phyloP scores from a whole-genome alignment of 1,284 basidiomycete species.

The Heterobasidion parviporum region DNA sequence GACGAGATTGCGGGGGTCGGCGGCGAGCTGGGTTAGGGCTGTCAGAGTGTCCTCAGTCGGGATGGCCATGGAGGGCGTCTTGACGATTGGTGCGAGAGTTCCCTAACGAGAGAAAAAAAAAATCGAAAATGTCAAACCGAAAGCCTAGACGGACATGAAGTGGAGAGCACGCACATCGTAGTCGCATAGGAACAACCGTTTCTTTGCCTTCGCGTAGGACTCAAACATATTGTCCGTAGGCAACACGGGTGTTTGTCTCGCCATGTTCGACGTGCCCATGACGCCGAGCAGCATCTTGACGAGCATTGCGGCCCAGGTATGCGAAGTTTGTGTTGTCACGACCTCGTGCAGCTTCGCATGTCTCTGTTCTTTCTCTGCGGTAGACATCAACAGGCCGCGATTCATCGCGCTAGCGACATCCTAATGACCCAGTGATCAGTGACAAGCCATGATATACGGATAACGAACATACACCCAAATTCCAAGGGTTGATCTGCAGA shows the following conservation, averaged over 20 bases:
- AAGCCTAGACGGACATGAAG: neutral
- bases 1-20: conserved; percentile 84
- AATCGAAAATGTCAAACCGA: neutral
- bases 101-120: conserved; percentile 42
- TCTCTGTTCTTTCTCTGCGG: conserved; percentile 69
- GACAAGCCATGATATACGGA: neutral
- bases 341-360: conserved; percentile 77
- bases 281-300: conserved; percentile 85
- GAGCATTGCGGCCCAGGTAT: conserved; percentile 92
- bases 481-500: conserved; percentile 85
- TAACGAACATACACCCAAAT: conserved; percentile 56
- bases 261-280: conserved; percentile 75
- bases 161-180: conserved; percentile 67
- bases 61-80: conserved; percentile 82
- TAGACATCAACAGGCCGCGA: conserved; percentile 76
- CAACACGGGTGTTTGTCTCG: conserved; percentile 83
- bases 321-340: conserved; percentile 90
- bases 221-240: conserved; percentile 55
- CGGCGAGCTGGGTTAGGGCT: conserved; percentile 65
- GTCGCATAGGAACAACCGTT: conserved; percentile 91
- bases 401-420: conserved; percentile 95
- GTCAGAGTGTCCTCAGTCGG: conserved; percentile 74
- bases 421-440: conserved; percentile 25
- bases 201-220: conserved; percentile 68
- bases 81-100: conserved; percentile 95